These are phyloP conservation scores for Mucor piriformis DNA, from an alignment of 371 early-diverging fungal genomes.

Conservation along the genomic window DNA sequence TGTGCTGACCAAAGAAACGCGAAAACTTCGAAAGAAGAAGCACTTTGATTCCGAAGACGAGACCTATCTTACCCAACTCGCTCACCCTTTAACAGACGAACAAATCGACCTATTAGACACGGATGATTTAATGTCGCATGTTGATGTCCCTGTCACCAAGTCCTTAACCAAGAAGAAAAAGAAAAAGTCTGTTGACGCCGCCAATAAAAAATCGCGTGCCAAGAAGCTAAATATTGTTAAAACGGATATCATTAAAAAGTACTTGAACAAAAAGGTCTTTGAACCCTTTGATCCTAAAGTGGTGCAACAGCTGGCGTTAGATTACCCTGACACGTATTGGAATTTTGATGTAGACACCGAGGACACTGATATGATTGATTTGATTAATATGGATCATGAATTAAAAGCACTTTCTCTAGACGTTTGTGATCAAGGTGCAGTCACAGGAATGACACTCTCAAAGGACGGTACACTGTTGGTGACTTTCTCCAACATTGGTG, in stretches of 20 bases:
- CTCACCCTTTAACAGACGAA: not conserved
- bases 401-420: constrained; percentile 57
- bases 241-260: not conserved
- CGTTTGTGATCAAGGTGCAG: constrained; percentile 60
- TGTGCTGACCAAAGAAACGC: constrained; percentile 12
- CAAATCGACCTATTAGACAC: constrained; percentile 30
- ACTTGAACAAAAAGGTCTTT: not conserved
- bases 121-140: constrained; percentile 32
- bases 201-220: not conserved
- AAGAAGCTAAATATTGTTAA: not conserved
- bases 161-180: not conserved
- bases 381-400: constrained; percentile 67
- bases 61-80: not conserved
- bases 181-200: not conserved
- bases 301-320: constrained; percentile 48
- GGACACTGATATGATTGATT: constrained; percentile 51
- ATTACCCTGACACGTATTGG: constrained; percentile 72
- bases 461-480: constrained; percentile 82
- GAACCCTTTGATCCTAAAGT: constrained; percentile 37
- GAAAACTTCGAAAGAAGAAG: constrained; percentile 23
- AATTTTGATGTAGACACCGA: constrained; percentile 45
- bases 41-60: constrained; percentile 7
- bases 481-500: constrained; percentile 83
- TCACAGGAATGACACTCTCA: constrained; percentile 80
- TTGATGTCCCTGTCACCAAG: constrained; percentile 7